phyloP scores from a whole-genome alignment of 2,329 filamentous ascomycete species.

The Stachybotrys echinatus region DNA sequence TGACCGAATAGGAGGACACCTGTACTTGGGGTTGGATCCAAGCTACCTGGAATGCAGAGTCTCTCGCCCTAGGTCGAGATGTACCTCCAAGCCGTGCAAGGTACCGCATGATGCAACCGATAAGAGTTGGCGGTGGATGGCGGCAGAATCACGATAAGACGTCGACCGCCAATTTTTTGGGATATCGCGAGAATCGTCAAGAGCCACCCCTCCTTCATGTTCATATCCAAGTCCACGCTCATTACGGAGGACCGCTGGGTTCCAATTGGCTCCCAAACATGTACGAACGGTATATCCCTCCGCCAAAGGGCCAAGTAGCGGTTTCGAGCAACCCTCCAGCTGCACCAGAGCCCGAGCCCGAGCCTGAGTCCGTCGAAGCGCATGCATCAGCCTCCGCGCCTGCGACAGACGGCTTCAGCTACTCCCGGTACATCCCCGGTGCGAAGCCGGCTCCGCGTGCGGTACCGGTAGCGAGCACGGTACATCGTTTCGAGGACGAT shows the following conservation, averaged over 20 bases:
- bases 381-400: constrained; percentile 5
- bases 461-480: constrained; percentile 7
- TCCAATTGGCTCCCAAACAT: constrained; percentile 18
- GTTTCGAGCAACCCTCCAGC: constrained; percentile 1
- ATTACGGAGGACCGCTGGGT: background rate
- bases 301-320: constrained; percentile 16
- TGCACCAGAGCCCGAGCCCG: constrained; percentile 3
- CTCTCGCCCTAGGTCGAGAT: background rate
- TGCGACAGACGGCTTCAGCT: constrained; percentile 18
- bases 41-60: background rate
- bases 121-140: constrained; percentile 26
- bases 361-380: constrained; percentile 3
- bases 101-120: constrained; percentile 8
- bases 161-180: constrained; percentile 28
- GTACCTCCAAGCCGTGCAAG: background rate
- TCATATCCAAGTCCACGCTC: constrained; percentile 6
- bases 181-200: constrained; percentile 2
- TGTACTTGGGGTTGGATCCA: too few relatives aligned
- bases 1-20: too few relatives aligned
- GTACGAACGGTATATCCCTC: constrained; percentile 40
- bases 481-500: constrained; percentile 23
- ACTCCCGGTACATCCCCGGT: constrained; percentile 36
- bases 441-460: constrained; percentile 13
- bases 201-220: constrained; percentile 3
- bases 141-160: constrained; percentile 33